A percentile compares a stretch with the other conserved stretches of the same genome.
Evolutionary conservation across 176 grass and related monocot genomes (phyloP).

Genomic region (Cenchrus fungigraminus): DNA sequence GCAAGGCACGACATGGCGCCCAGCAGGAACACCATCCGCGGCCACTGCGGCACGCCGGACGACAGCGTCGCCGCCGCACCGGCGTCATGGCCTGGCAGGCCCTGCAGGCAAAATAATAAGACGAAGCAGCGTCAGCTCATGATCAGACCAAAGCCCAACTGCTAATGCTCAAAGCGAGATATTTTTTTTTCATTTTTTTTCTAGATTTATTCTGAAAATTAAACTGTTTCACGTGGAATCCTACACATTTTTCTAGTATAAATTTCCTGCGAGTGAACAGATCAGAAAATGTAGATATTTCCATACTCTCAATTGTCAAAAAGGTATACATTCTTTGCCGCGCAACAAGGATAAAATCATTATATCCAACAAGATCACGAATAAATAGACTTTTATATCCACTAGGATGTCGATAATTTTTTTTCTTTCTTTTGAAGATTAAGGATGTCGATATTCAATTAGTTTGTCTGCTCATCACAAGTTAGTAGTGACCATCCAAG

Average conservation of each 20-base stretch:
- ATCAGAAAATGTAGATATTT: not conserved
- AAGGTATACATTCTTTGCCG: not conserved
- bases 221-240: not conserved
- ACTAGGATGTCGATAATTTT: not conserved
- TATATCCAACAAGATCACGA: not conserved
- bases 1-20: conserved; percentile 85
- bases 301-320: no score
- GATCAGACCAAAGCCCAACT: not conserved
- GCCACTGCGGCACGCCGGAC: conserved; percentile 66
- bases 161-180: not conserved
- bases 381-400: not conserved
- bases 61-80: not conserved
- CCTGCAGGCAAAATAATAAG: conserved; percentile 29
- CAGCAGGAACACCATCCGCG: conserved; percentile 73
- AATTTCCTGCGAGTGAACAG: not conserved
- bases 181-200: not conserved
- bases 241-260: not conserved
- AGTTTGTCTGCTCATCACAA: conserved; percentile 20
- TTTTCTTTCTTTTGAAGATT: no score
- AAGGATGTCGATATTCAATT: not conserved
- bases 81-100: conserved; percentile 4
- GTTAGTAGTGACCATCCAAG: not conserved
- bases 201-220: not conserved
- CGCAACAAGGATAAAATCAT: not conserved
- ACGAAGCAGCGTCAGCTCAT: not conserved